Evolutionary conservation across 805 yeast species (phyloP), one percentile per base, ranked within the genome.

Genomic region (Scheffersomyces spartinae): DNA sequence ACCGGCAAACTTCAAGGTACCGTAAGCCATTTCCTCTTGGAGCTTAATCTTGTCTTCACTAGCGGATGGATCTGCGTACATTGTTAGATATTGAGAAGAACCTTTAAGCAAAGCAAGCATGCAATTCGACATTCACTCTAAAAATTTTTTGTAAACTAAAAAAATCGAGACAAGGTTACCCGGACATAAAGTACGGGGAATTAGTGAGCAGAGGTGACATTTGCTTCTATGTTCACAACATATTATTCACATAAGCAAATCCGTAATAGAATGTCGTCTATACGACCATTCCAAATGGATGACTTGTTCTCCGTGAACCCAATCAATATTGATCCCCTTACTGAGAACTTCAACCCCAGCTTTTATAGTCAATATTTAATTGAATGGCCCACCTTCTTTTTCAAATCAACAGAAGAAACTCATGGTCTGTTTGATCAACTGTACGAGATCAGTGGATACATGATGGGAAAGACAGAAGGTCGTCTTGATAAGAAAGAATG

Each of bases 381-480:
- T 6, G 64, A 70, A 26, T 86, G 96, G 95, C 97, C 98, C 5
- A 66, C 84, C 17, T 56, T 91, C 23, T 79, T 85, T 51, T 88
- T 85, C 68, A 79, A 84, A 45, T 71, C 86, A 7, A 56, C 55
- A 2, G 75, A 68, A 34, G 42, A 57, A 9, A 26, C 34, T 13
- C 21, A 29, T 18, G 40, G 38, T 11, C 35, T 26, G 15, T 32
- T 31, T 20, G 38, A 30, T 15, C 38, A 36, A 31, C 25, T 22
- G 3, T 16, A 30, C 20, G 51, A 47, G 24, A 54, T 60, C 15
- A 61, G 81, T 17, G 88, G 86, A 1, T 79, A 80, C 45, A 77
- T 91, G 94, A 73, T 91, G 73, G 97, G 93, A n/a, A 91, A 91
- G 49, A 76, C 94, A 1, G 98, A 91, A 48, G 98, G 98, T 0